Base-by-base conservation (phyloP, 1,284 basidiomycete species). In the Caloboletus firmus region DNA sequence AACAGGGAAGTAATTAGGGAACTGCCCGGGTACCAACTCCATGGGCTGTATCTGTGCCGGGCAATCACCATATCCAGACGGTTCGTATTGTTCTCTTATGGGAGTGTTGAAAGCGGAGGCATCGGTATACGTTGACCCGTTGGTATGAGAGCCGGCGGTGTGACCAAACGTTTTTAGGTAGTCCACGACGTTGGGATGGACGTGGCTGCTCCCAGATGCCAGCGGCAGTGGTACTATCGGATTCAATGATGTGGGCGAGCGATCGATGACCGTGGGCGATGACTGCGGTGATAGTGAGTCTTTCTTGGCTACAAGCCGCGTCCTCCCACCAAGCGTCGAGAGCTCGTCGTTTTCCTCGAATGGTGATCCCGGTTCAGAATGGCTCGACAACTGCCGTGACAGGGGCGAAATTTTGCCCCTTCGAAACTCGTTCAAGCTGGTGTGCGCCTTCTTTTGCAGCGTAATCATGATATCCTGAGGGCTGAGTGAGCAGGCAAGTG, bases 1-100 rank as follows among this genome's bases (percentile, higher is more conserved):
- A 31, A 89, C 87, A 1, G 85, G 80, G 76, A 90, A 89, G 61
- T 89, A 90, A 59, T 79, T 79, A 10, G 87, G 87, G 70, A 84
- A 82, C 28, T 75, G 68, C 6, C 63, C 64, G 7, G 66, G 59
- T 2, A 66, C 62, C 13, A 71, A 53, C 37, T 70, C 65, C 70
- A 71, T 68, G 46, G 59, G 58, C 26, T 68, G 71, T 31, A 69
- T 59, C 45, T 59, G 66, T n/a, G 55, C 52, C 9, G 58, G 52
- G 40, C 58, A 57, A 39, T 68, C 64, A 15, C 46, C 54, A 18
- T 70, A 72, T 28, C 56, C 59, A 15, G 66, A 42, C 4, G 65
- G 43, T 22, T 68, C 62, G 36, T 71, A 67, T 0, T 59, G 62
- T 46, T 72, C 68, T 52, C 65, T 56, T 48, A 63, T 30, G 6